Percentiles rank a stretch among this genome's conserved stretches.
Evolutionary conservation across 768 basidiomycete genomes (phyloP).

Genomic region (Pilatotrama ljubarskyi): DNA sequence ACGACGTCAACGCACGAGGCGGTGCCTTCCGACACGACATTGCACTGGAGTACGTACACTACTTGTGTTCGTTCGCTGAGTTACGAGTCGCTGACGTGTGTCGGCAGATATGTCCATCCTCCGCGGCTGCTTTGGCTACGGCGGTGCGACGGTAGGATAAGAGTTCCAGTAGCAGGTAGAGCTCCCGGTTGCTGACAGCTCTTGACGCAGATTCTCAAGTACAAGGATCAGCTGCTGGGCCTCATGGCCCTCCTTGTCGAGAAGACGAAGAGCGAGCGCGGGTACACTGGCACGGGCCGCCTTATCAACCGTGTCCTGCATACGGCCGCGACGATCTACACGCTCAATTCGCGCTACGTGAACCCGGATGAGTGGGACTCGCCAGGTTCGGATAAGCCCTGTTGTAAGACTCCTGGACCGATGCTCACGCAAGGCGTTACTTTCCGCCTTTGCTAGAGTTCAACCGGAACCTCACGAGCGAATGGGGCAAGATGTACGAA

Average conservation of each 20-base stretch:
- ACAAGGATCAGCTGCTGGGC: conserved; percentile 64
- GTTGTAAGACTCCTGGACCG: background rate
- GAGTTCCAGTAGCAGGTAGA: no score
- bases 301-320: conserved; percentile 74
- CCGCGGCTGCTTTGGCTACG: conserved; percentile 78
- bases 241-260: conserved; percentile 69
- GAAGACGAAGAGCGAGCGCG: conserved; percentile 84
- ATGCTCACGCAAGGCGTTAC: conserved; percentile 19
- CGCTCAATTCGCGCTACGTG: conserved; percentile 76
- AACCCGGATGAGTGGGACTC: conserved; percentile 81
- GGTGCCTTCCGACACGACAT: conserved; percentile 80
- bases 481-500: conserved; percentile 83
- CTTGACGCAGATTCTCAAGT: conserved; percentile 59
- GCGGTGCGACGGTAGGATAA: conserved; percentile 56
- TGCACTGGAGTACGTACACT: conserved; percentile 84
- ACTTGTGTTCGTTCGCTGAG: conserved; percentile 2
- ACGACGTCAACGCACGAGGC: conserved; percentile 76
- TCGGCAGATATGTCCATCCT: conserved; percentile 74
- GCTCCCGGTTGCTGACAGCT: background rate
- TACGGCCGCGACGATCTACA: conserved; percentile 75
- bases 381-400: conserved; percentile 50
- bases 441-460: conserved; percentile 45
- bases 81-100: background rate
- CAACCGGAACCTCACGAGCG: conserved; percentile 56
- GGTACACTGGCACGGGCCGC: conserved; percentile 78